Conservation (phyloP, 1,284 basidiomycete genomes). For the Crocinoboletus sp. region DNA sequence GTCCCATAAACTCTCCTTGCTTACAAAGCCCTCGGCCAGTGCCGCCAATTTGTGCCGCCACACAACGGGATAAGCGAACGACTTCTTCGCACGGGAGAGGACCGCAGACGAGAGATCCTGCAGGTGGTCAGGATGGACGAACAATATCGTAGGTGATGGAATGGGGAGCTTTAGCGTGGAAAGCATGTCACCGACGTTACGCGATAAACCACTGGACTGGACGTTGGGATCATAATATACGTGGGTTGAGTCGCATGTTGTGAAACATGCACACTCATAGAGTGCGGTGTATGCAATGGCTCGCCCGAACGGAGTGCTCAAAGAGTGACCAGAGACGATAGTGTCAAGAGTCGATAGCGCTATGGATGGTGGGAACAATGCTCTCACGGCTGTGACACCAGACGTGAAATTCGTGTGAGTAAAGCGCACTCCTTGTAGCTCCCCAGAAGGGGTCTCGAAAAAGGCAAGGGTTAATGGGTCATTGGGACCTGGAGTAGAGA, state of each 20-base stretch:
- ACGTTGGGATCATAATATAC: conserved; percentile 35
- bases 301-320: conserved; percentile 68
- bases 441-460: conserved; percentile 48
- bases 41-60: conserved; percentile 70
- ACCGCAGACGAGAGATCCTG: conserved; percentile 47
- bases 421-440: conserved; percentile 56
- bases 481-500: conserved; percentile 42
- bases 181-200: conserved; percentile 44
- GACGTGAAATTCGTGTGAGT: conserved; percentile 78
- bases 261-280: conserved; percentile 67
- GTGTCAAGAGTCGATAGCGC: conserved; percentile 65
- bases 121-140: conserved; percentile 58
- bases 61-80: conserved; percentile 52
- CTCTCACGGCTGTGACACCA: conserved; percentile 66
- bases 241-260: conserved; percentile 55
- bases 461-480: conserved; percentile 68
- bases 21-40: conserved; percentile 63
- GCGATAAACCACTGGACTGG: conserved; percentile 9
- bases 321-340: conserved; percentile 63
- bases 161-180: conserved; percentile 47
- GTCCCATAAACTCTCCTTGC: conserved; percentile 76
- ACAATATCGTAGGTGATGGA: conserved; percentile 64
- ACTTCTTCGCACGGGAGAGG: conserved; percentile 47
- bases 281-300: conserved; percentile 71
- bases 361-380: conserved; percentile 59